Percentiles rank a stretch among this genome's conserved stretches.
These are phyloP conservation scores for Candida argentea DNA, from an alignment of 805 yeast species.

Conservation along the genomic window DNA sequence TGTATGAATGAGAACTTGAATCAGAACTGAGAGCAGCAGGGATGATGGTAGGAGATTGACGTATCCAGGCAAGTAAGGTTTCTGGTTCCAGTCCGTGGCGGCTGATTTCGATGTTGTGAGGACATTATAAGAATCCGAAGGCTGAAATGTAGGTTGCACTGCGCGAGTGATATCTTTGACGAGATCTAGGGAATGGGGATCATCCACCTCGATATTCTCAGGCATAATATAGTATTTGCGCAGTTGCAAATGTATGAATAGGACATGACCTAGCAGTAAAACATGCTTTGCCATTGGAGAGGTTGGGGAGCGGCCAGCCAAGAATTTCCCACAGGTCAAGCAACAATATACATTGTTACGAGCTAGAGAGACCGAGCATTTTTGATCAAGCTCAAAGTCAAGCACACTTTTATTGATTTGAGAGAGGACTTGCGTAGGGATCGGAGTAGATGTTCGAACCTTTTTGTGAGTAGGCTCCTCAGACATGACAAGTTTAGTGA, in stretches of 20 bases:
- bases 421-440: no score
- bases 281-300: constrained; percentile 65
- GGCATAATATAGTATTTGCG: constrained; percentile 52
- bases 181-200: constrained; percentile 1
- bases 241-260: constrained; percentile 46
- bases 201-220: constrained; percentile 20
- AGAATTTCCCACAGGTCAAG: constrained; percentile 62
- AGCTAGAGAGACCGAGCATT: constrained; percentile 55
- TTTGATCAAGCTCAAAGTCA: constrained; percentile 63
- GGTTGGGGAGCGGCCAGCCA: constrained; percentile 54
- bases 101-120: constrained; percentile 21
- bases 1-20: constrained; percentile 49
- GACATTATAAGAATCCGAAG: constrained; percentile 43
- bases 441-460: no score
- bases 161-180: constrained; percentile 7
- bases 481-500: no score
- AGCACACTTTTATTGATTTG: constrained; percentile 34
- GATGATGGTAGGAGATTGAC: constrained; percentile 52
- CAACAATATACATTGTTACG: constrained; percentile 61
- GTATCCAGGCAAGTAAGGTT: constrained; percentile 49
- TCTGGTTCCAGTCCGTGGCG: constrained; percentile 34
- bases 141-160: constrained; percentile 6
- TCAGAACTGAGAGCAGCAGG: constrained; percentile 41
- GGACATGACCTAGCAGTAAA: constrained; percentile 50
- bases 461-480: no score